A percentile compares a stretch with the other conserved stretches of the same genome.
phyloP scores from a whole-genome alignment of 352 stramenopile genomes.

The Globisporangium lucens region DNA sequence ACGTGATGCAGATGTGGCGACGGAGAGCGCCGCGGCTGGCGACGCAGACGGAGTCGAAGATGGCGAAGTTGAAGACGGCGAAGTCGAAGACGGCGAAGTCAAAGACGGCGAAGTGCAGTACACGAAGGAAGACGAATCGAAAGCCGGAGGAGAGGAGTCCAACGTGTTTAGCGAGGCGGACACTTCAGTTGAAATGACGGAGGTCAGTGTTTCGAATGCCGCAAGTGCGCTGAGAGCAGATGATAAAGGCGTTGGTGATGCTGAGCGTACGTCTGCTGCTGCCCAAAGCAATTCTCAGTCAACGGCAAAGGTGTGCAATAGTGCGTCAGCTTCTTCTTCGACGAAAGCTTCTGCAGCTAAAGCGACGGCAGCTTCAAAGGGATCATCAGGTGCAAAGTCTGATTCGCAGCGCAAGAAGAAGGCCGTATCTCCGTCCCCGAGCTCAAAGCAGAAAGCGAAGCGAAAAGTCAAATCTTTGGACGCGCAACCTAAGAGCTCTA shows the following conservation, averaged over 20 bases:
- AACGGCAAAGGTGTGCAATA: not conserved
- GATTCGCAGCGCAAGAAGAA: not conserved
- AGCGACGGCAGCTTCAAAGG: not conserved
- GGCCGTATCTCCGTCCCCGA: not conserved
- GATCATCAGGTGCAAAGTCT: not conserved
- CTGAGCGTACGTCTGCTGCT: not conserved
- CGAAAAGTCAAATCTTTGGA: not conserved
- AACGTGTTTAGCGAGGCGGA: not conserved
- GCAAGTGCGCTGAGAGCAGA: not conserved
- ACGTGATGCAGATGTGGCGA: not conserved
- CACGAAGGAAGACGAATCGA: not conserved
- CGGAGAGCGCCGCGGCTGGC: not conserved
- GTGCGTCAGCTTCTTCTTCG: not conserved
- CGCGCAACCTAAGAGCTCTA: constrained; percentile 13
- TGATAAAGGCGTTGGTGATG: not conserved
- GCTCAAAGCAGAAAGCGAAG: constrained; percentile 3
- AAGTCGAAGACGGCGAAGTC: not conserved
- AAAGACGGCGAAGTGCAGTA: not conserved
- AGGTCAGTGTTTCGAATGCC: not conserved
- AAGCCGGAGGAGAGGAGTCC: not conserved
- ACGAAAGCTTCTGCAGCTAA: not conserved
- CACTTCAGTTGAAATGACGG: not conserved
- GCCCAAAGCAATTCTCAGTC: not conserved
- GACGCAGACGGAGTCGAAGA: constrained; percentile 2
- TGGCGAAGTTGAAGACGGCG: not conserved